Percentiles rank a stretch among this genome's conserved stretches.
phyloP scores from a whole-genome alignment of 1,284 basidiomycete genomes.

The Tilletia setariae region DNA sequence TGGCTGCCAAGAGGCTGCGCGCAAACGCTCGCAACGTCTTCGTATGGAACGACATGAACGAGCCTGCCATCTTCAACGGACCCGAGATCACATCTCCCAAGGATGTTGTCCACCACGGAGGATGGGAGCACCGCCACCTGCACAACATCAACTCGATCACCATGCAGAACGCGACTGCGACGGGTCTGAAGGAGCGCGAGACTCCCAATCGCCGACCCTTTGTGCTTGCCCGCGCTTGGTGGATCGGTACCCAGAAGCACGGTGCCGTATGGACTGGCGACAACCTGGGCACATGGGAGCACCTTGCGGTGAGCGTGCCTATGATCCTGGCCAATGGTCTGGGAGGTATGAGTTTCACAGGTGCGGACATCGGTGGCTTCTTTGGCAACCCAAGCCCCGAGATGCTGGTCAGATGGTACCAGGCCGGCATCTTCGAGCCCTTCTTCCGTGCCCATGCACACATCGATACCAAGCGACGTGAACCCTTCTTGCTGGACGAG shows the following conservation, averaged over 20 bases:
- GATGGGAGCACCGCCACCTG: conserved; percentile 96
- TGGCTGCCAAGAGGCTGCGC: conserved; percentile 36
- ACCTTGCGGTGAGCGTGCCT: conserved; percentile 87
- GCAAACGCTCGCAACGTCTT: conserved; percentile 63
- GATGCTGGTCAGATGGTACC: conserved; percentile 96
- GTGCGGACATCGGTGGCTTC: conserved; percentile 97
- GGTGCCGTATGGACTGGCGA: conserved; percentile 99
- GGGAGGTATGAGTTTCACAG: conserved; percentile 88
- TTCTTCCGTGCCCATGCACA: conserved; percentile 99
- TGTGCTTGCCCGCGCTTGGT: conserved; percentile 92
- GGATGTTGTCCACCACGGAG: conserved; percentile 83
- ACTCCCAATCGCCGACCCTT: conserved; percentile 64
- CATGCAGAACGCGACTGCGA: conserved; percentile 73
- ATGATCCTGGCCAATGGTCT: conserved; percentile 89
- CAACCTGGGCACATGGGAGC: conserved; percentile 95
- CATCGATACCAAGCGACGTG: conserved; percentile 94
- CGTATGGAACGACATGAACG: conserved; percentile 99
- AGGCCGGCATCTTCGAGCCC: conserved; percentile 87
- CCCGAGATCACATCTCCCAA: conserved; percentile 97
- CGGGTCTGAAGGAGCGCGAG: conserved; percentile 74
- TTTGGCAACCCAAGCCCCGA: conserved; percentile 93
- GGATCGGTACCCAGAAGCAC: conserved; percentile 87
- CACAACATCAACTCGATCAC: conserved; percentile 73
- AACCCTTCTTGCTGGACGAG: conserved; percentile 88
- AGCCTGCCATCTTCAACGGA: conserved; percentile 96